Evolutionary conservation across 306 rosid genomes (phyloP), one percentile per base, ranked within the genome.

Genomic region (Cucumis sativus): DNA sequence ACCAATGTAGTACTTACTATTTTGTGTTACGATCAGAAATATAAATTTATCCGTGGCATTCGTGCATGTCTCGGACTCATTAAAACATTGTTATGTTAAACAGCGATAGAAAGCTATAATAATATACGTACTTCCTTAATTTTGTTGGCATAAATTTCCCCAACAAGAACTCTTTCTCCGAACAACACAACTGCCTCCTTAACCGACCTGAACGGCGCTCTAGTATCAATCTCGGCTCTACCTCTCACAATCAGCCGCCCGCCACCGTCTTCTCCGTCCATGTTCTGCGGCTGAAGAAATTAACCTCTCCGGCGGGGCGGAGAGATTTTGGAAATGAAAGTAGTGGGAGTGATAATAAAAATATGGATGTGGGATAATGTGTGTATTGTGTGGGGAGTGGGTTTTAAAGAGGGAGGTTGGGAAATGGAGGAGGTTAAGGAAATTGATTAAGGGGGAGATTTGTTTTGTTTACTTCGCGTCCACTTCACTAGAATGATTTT

Each of bases 131-230:
- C 96, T 91, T 89, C 87, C 80, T 89, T 90, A 88, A 91, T 88
- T 88, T 88, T 85, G 79, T 82, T 84, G 52, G 89, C 93, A 79
- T 94, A 91, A 77, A 94, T 91, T 79, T 92, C 97, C 9, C 95
- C 91, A 8, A 82, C 98, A 2, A 91, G 61, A n/a, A 90, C 94
- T 84, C 83, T 86, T 58, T 94, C 97, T 17, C 97, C 98, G 14
- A 94, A 94, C 90, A 94, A 78, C 84, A 80, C 40, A 10, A 94
- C 96, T 0, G 98, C 97, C 85, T 94, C 98, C 80, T 83, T 94
- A 30, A 94, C 98, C 0, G 97, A 94, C 74, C 35, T 82, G 89
- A 94, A 94, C 55, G 98, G 98, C 21, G 93, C 89, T 16, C 91
- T 41, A 20, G 95, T 91, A 76, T 94, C 96, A 5, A 94, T 90